These are phyloP conservation scores for Saccharomyces hybrid DNA, from an alignment of 1,139 yeast genomes.

Conservation along the genomic window DNA sequence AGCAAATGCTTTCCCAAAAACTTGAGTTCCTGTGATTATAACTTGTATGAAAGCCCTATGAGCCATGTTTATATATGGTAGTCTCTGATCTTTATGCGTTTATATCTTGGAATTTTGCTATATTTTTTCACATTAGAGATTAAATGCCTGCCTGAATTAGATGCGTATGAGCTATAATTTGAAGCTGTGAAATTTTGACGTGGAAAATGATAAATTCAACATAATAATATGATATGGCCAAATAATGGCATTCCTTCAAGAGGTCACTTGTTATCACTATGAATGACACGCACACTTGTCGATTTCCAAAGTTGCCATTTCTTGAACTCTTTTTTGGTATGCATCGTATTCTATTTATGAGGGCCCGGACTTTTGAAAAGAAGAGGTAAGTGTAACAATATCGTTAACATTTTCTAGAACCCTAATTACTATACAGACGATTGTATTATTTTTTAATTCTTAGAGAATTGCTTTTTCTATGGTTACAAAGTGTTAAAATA, in stretches of 20 bases:
- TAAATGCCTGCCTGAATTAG: not conserved
- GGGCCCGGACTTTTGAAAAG: not conserved
- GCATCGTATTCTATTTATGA: too few relatives aligned
- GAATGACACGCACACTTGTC: not conserved
- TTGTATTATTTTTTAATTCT: not conserved
- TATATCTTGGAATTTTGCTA: not conserved
- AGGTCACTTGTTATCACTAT: not conserved
- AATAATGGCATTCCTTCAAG: not conserved
- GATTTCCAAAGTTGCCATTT: not conserved
- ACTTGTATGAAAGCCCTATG: conserved; percentile 86
- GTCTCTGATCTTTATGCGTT: not conserved
- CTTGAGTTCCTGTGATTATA: conserved; percentile 88
- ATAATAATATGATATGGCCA: not conserved
- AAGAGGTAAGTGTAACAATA: not conserved
- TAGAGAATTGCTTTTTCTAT: not conserved
- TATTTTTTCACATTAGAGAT: not conserved
- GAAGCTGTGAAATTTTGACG: not conserved
- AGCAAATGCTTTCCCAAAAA: conserved; percentile 91
- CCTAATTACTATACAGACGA: not conserved
- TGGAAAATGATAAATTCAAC: not conserved
- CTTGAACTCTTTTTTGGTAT: not conserved
- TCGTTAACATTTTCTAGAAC: not conserved
- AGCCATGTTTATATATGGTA: conserved; percentile 45
- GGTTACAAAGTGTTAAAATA: not conserved
- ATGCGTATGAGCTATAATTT: not conserved